Base-by-base conservation (phyloP, 2,329 filamentous ascomycete species). In the Exserohilum rostratum region DNA sequence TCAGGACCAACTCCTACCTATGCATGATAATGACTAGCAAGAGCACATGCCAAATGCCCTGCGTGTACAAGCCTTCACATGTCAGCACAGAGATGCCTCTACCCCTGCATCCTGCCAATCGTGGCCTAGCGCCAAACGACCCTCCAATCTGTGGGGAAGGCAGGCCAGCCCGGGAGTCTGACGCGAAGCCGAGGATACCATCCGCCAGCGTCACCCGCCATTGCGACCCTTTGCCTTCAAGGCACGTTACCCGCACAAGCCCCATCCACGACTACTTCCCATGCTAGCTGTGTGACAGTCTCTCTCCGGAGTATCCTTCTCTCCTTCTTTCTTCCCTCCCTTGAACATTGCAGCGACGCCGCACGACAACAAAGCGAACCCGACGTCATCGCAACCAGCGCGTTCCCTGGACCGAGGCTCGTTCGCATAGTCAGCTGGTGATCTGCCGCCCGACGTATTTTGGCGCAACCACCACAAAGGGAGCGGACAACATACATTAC, bases 101-200 rank as follows among this genome's bases (percentile, higher is more conserved):
- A 20, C 50, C 67, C 60, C 53, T 53, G 65, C 57, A 50, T 15
- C 38, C 6, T 61, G 34, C 37, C 22, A 9, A 20, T 42, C 53
- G 61, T 34, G 53, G 39, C 43, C 55, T 55, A 61, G 64, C 54
- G 60, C 55, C 57, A 57, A 45, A 62, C 58, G 33, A 39, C 30
- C 33, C 27, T 40, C 50, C 57, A 62, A 58, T 68, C 22, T 25
- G 68, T 72, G 69, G 70, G 68, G 69, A 69, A 59, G 10, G 7
- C 29, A 39, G 46, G 56, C 63, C 59, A 25, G 61, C 42, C 65
- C 64, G 66, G 67, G 46, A 62, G 64, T 53, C 66, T 69, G 69
- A 71, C 66, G 69, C 66, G 62, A 69, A 18, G 69, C 71, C 71
- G 69, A 72, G 71, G 71, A 62, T 66, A 25, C 67, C 67, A 60